Evolutionary conservation across 2,329 filamentous ascomycete species (phyloP).

Genomic region (Bipolaris gigantea): DNA sequence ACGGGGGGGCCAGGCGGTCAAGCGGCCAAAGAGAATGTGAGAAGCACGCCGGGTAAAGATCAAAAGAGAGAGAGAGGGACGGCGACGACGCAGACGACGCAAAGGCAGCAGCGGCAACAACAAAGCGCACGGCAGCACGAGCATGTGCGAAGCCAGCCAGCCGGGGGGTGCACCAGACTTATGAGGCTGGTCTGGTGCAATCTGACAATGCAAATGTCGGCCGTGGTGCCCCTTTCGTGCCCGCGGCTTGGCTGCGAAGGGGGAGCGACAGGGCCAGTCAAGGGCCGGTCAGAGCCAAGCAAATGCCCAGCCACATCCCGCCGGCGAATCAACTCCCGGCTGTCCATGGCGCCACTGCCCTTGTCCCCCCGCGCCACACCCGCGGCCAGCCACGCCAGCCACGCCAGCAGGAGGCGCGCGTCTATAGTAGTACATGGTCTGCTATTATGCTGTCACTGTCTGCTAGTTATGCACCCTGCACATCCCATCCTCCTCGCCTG

Average conservation of each 20-base stretch:
- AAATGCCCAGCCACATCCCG: background rate
- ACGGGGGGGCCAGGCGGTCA: background rate
- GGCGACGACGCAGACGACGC: background rate
- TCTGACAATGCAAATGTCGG: conserved; percentile 26
- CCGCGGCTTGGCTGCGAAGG: conserved; percentile 21
- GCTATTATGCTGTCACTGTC: too few relatives aligned
- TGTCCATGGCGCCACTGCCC: background rate
- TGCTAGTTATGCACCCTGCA: too few relatives aligned
- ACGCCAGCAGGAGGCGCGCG: background rate
- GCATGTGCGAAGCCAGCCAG: conserved; percentile 2
- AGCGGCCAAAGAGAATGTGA: conserved; percentile 18
- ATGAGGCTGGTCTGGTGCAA: conserved; percentile 13
- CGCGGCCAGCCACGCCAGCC: background rate
- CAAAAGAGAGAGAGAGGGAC: background rate
- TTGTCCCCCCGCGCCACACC: background rate
- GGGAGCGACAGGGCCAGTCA: conserved; percentile 10
- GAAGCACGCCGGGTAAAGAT: conserved; percentile 11
- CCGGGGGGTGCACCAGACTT: conserved; percentile 17
- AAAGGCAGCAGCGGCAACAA: conserved; percentile 14
- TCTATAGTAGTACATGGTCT: background rate
- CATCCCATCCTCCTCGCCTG: too few relatives aligned
- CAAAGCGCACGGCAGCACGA: background rate
- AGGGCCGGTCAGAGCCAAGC: conserved; percentile 23
- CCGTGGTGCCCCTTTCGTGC: conserved; percentile 32
- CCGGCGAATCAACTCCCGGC: conserved; percentile 9